A percentile compares a stretch with the other conserved stretches of the same genome.
These are phyloP conservation scores for Blastobotrys chiropterorum DNA, from an alignment of 805 yeast genomes.

Conservation along the genomic window DNA sequence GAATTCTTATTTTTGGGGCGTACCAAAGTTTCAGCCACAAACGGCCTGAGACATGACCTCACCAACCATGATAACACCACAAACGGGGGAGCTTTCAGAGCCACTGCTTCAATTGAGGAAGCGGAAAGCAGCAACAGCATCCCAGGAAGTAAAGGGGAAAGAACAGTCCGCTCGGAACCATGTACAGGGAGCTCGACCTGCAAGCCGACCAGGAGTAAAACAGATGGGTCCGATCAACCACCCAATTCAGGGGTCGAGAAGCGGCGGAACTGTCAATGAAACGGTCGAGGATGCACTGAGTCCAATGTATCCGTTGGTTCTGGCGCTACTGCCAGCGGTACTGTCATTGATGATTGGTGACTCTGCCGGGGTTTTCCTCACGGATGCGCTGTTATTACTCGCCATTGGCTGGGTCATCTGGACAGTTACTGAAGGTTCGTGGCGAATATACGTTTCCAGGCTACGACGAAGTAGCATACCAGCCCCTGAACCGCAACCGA, in stretches of 20 bases:
- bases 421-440: conserved; percentile 18
- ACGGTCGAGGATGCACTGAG: neutral
- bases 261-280: neutral
- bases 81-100: neutral
- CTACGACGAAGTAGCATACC: neutral
- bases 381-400: conserved; percentile 18
- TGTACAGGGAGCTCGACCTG: too few relatives aligned
- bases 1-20: too few relatives aligned
- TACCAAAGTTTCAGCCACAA: too few relatives aligned
- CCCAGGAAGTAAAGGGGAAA: neutral
- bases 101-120: neutral
- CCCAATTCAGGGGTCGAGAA: neutral
- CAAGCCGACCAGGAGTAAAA: too few relatives aligned
- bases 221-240: too few relatives aligned
- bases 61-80: neutral
- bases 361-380: conserved; percentile 16
- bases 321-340: conserved; percentile 21
- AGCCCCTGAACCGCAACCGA: neutral
- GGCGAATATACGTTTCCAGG: conserved; percentile 17
- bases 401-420: conserved; percentile 22
- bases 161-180: neutral
- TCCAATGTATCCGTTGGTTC: conserved; percentile 14
- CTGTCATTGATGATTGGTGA: conserved; percentile 16
- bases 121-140: neutral
- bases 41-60: too few relatives aligned